These are phyloP conservation scores for Paraphoma sp. DNA, from an alignment of 2,329 filamentous ascomycete species.

Conservation along the genomic window DNA sequence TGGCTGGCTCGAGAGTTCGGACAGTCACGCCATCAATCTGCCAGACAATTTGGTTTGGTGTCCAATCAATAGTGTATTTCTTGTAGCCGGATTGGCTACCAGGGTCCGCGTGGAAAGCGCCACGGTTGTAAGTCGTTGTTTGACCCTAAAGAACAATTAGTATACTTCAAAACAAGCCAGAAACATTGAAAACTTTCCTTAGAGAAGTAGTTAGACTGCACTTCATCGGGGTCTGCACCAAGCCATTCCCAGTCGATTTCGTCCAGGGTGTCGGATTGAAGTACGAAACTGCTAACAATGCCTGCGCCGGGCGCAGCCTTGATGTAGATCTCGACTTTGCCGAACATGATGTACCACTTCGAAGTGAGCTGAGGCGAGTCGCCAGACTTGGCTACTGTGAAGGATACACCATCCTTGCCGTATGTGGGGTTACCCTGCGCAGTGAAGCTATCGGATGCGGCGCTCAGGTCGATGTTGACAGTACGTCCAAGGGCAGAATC, in stretches of 20 bases:
- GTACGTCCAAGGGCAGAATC: conserved; percentile 83
- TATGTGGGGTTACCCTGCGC: conserved; percentile 75
- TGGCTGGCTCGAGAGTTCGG: conserved; percentile 73
- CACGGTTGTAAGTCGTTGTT: conserved; percentile 84
- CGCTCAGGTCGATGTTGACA: conserved; percentile 83
- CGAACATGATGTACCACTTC: conserved; percentile 99
- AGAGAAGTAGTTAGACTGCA: conserved; percentile 99
- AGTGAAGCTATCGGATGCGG: conserved; percentile 78
- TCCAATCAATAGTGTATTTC: conserved; percentile 94
- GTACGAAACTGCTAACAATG: conserved; percentile 90
- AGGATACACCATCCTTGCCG: conserved; percentile 75
- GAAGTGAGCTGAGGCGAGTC: conserved; percentile 87
- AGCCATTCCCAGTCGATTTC: conserved; percentile 99
- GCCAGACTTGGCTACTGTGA: conserved; percentile 78
- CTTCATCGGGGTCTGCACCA: conserved; percentile 74
- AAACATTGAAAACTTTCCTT: too few relatives aligned
- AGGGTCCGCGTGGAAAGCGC: conserved; percentile 74
- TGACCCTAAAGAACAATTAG: too few relatives aligned
- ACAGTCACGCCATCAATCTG: conserved; percentile 79
- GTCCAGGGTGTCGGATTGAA: conserved; percentile 90
- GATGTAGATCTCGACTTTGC: conserved; percentile 83
- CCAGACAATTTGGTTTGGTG: conserved; percentile 83
- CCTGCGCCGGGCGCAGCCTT: conserved; percentile 87
- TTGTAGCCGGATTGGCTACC: conserved; percentile 78
- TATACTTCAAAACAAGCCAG: too few relatives aligned